Conservation (phyloP, 148 eudicot species). For the Rhododendron vialii region DNA sequence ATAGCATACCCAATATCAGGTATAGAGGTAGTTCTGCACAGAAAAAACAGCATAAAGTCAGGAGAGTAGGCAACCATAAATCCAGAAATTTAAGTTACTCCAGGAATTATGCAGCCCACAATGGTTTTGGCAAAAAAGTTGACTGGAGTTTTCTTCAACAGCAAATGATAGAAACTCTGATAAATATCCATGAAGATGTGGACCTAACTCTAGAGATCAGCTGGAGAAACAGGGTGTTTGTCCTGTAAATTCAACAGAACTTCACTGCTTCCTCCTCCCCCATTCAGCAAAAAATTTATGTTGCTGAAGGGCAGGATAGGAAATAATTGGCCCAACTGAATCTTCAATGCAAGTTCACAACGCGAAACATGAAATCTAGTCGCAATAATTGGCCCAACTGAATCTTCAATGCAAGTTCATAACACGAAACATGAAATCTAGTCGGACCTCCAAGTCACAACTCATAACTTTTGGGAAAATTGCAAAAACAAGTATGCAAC, state of each 20-base stretch:
- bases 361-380: too few relatives aligned
- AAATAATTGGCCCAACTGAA: background rate
- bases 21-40: slow-evolving; percentile 88
- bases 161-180: background rate
- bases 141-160: background rate
- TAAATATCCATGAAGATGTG: background rate
- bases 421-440: background rate
- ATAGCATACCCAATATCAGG: slow-evolving; percentile 90
- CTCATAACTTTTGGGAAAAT: background rate
- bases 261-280: slow-evolving; percentile 1
- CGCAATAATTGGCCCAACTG: background rate
- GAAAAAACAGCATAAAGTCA: slow-evolving; percentile 9
- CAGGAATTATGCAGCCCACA: background rate
- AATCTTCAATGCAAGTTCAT: background rate
- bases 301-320: background rate
- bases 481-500: slow-evolving; percentile 3
- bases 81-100: background rate
- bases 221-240: background rate
- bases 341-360: background rate
- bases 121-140: background rate
- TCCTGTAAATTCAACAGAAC: background rate
- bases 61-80: slow-evolving; percentile 13
- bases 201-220: background rate
- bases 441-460: background rate
- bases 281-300: background rate